phyloP scores from a whole-genome alignment of 257 asterid species.

The Capsicum baccatum region DNA sequence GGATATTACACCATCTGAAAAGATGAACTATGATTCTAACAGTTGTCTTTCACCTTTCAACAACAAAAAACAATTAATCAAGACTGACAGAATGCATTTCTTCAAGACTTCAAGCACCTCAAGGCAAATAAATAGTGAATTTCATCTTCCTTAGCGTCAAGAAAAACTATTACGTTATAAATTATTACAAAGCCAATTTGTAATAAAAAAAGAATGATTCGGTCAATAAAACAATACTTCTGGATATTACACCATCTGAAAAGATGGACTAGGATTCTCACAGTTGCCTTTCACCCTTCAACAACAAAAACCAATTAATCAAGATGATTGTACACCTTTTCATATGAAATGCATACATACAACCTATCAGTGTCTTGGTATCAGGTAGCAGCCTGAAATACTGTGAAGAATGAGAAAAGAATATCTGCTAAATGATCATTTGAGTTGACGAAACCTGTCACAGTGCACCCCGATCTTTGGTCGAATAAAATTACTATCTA shows the following conservation, averaged over 20 bases:
- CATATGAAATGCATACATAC: slow-evolving; percentile 16
- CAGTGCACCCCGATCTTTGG: background rate
- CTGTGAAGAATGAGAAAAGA: background rate
- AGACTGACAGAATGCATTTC: slow-evolving; percentile 58
- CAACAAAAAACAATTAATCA: background rate
- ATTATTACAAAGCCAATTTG: background rate
- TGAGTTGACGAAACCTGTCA: background rate
- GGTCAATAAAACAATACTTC: background rate
- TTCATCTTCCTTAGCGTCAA: background rate
- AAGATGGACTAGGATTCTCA: slow-evolving; percentile 11
- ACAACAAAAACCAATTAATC: background rate
- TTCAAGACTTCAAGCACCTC: slow-evolving; percentile 87
- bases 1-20: background rate
- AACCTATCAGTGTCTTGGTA: background rate
- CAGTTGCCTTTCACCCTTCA: background rate
- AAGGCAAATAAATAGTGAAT: slow-evolving; percentile 10
- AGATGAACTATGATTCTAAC: background rate
- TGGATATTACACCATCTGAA: background rate
- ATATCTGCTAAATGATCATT: background rate
- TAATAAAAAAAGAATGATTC: background rate
- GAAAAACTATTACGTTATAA: background rate
- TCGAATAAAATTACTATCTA: background rate
- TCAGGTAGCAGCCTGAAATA: background rate
- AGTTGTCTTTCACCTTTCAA: background rate
- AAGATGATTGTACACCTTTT: slow-evolving; percentile 2